These are phyloP conservation scores for Auriscalpium microsporum DNA, from an alignment of 768 basidiomycete species.

Conservation along the genomic window DNA sequence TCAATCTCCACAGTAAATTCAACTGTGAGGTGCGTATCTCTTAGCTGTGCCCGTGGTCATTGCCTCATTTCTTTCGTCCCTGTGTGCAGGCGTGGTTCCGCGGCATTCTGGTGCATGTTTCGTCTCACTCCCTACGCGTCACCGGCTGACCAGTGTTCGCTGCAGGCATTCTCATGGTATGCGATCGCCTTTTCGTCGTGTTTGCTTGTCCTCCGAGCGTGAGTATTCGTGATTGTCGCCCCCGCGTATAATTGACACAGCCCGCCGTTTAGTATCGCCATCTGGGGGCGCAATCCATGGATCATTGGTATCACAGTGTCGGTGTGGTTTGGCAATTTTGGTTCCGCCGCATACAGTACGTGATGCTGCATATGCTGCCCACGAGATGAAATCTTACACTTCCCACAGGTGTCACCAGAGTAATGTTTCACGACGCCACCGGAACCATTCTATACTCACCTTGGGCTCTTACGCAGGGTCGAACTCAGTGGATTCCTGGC, in stretches of 20 bases:
- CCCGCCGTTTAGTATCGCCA: conserved; percentile 2
- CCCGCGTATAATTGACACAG: too few relatives aligned
- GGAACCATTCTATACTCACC: background rate
- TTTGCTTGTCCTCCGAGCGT: conserved; percentile 11
- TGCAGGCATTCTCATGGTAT: conserved; percentile 5
- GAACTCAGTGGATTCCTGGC: background rate
- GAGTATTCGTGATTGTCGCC: background rate
- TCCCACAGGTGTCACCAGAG: conserved; percentile 2
- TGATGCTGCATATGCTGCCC: background rate
- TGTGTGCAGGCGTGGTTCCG: conserved; percentile 8
- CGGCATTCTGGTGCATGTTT: background rate
- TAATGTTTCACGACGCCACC: background rate
- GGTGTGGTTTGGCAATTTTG: conserved; percentile 4
- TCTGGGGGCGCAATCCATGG: conserved; percentile 6
- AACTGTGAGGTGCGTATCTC: conserved; percentile 9
- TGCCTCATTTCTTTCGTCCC: too few relatives aligned
- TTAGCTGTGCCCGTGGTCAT: background rate
- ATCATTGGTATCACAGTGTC: background rate
- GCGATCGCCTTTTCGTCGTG: conserved; percentile 10
- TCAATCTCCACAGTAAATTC: conserved; percentile 3
- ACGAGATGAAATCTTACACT: background rate
- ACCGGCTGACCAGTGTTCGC: background rate
- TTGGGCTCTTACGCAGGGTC: background rate
- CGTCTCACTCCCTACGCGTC: background rate
- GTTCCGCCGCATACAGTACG: conserved; percentile 5